Evolutionary conservation across 2,329 filamentous ascomycete species (phyloP), one percentile per base, ranked within the genome.

Genomic region (Pseudogymnoascus sp.): DNA sequence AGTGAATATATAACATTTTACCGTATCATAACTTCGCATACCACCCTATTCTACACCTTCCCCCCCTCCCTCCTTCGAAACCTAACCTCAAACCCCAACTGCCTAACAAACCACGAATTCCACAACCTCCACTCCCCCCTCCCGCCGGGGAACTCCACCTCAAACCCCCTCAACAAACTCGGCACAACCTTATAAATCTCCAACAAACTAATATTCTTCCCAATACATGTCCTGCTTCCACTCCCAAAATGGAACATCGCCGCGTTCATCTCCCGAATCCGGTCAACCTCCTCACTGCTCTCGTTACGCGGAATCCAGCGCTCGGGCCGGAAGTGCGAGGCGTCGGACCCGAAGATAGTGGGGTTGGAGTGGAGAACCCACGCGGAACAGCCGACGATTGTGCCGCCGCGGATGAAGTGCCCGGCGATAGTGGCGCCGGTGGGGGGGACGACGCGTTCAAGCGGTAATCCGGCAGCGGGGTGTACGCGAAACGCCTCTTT

Each of bases 401-500:
- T 90, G 5, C 88, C 89, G 1, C 85, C 88, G 3, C 82, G 82
- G 28, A 92, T 78, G 63, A 80, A 82, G 14, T 79, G 73, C 1
- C 86, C 87, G 0, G 81, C 80, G 61, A 91, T 86, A 47, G 86
- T 82, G 23, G 81, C 78, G 8, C 88, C 88, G 18, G 82, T 78
- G 0, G 79, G 74, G 0, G 90, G 90, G 0, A 90, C 87, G 53
- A 92, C 78, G 65, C 90, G 82, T 74, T 93, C 90, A 47, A 93
- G 78, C 0, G 87, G 85, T 4, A 92, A 76, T 0, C 89, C 90
- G 0, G 87, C 82, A 0, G 89, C 88, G 0, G 90, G 90, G 72
- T 92, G 88, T 68, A 91, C 72, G 11, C 89, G 84, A 77, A 92
- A 90, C 4, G 87, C 84, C 73, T 94, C 90, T 70, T 92, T 90